Evolutionary conservation across 2,329 filamentous ascomycete species (phyloP).

Genomic region (Colletotrichum chlorophyti): DNA sequence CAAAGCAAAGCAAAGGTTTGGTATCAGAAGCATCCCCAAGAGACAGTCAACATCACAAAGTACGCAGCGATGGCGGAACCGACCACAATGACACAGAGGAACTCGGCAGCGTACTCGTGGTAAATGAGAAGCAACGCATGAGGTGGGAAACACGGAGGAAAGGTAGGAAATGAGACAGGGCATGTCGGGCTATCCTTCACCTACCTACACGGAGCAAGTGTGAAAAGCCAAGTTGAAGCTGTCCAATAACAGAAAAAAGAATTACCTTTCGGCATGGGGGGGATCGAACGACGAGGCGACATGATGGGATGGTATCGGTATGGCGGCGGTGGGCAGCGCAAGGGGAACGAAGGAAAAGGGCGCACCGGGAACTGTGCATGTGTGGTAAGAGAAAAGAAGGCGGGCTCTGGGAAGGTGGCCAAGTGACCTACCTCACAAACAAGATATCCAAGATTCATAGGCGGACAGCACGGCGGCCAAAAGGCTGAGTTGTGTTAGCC

Average conservation of each 20-base stretch:
- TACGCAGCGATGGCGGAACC: not conserved
- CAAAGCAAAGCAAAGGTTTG: not conserved
- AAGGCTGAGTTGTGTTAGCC: not conserved
- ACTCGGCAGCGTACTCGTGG: not conserved
- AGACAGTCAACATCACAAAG: constrained; percentile 5
- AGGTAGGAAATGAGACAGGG: not conserved
- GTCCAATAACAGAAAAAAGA: constrained; percentile 7
- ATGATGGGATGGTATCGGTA: not conserved
- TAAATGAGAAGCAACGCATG: no score
- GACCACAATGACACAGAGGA: constrained; percentile 18
- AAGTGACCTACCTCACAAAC: not conserved
- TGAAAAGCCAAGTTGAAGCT: not conserved
- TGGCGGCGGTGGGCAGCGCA: not conserved
- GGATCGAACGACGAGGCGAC: constrained; percentile 12
- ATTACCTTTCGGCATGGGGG: not conserved
- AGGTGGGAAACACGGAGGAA: not conserved
- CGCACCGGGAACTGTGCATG: no score
- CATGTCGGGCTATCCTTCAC: constrained; percentile 1
- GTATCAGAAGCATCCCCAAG: constrained; percentile 6
- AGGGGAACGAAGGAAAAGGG: not conserved
- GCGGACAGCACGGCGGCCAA: not conserved
- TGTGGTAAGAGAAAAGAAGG: constrained; percentile 7
- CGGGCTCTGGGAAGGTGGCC: constrained; percentile 1
- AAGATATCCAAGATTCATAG: not conserved
- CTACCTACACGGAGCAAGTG: constrained; percentile 2